Evolutionary conservation across 1,139 yeast genomes (phyloP).

Genomic region (Debaryomyces coudertii): DNA sequence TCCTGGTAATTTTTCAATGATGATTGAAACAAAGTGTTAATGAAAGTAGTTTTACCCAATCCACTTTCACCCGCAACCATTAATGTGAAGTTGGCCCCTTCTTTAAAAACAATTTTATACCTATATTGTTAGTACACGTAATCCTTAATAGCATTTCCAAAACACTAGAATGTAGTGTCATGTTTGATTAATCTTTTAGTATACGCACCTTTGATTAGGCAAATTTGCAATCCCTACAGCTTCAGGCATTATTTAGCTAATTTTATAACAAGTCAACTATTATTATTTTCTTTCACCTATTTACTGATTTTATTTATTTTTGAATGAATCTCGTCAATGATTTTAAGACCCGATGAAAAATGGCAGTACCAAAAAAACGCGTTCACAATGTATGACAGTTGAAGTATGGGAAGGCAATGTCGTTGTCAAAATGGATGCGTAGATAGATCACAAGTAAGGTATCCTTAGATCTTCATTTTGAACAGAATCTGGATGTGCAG

Average conservation of each 20-base stretch:
- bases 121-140: conserved; percentile 34
- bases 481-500: background rate
- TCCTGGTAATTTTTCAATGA: conserved; percentile 66
- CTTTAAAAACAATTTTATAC: conserved; percentile 84
- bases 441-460: background rate
- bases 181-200: background rate
- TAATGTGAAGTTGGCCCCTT: conserved; percentile 87
- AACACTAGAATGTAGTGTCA: background rate
- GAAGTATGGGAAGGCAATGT: conserved; percentile 2
- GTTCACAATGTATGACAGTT: background rate
- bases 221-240: conserved; percentile 84
- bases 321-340: conserved; percentile 4
- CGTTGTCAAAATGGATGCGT: background rate
- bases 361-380: conserved; percentile 1
- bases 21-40: conserved; percentile 88
- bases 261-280: background rate
- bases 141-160: background rate
- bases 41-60: conserved; percentile 89
- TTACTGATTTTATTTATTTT: conserved; percentile 6
- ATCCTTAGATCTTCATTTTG: too few relatives aligned
- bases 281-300: conserved; percentile 1
- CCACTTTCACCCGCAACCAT: conserved; percentile 98
- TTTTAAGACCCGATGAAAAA: conserved; percentile 6
- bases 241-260: conserved; percentile 39
- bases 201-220: conserved; percentile 85